Evolutionary conservation across 2,329 filamentous ascomycete genomes (phyloP), one percentile per base, ranked within the genome.

Genomic region (Calonectria honghensis): DNA sequence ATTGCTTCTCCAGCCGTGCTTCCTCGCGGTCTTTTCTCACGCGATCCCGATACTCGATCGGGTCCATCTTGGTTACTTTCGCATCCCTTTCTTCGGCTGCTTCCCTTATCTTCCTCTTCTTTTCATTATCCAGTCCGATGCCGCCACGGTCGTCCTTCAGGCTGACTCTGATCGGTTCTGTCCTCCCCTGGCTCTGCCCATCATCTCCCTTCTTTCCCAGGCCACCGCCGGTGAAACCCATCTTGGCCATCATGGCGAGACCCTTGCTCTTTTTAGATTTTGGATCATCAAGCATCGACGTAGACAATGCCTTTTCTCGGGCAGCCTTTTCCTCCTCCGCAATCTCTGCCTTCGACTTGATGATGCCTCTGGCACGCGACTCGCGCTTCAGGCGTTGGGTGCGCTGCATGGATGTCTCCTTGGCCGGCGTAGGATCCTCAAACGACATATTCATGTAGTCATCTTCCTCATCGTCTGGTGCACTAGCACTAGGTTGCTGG

Each of bases 361-460:
- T 88, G 73, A 90, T 89, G 27, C 91, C 91, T 77, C 93, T 91
- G 68, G 90, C 91, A 84, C 94, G 94, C 70, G 93, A 92, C 85
- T 95, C 90, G 80, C 89, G 89, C 79, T 89, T 88, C 35, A 90
- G 86, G 10, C 89, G 88, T 76, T 87, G 84, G 9, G 88, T 86
- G n/a, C 90, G 87, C 80, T 91, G 89, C 18, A 91, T 82, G 1
- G 89, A 91, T 1, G 88, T 89, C 79, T 91, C 89, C 77, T 81
- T 83, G 86, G 87, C 85, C 86, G 91, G 83, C 84, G 88, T 81
- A 86, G 90, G 82, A 35, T 98, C 94, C 24, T 91, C 89, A 83
- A 99, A 96, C 18, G 93, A 90, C 96, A 99, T 98, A 80, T 93
- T 95, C 94, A 99, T 97, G 89, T 99, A 98, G 85, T 99, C 97